phyloP scores from a whole-genome alignment of 2,329 filamentous ascomycete genomes.

The Cladosporium halotolerans region DNA sequence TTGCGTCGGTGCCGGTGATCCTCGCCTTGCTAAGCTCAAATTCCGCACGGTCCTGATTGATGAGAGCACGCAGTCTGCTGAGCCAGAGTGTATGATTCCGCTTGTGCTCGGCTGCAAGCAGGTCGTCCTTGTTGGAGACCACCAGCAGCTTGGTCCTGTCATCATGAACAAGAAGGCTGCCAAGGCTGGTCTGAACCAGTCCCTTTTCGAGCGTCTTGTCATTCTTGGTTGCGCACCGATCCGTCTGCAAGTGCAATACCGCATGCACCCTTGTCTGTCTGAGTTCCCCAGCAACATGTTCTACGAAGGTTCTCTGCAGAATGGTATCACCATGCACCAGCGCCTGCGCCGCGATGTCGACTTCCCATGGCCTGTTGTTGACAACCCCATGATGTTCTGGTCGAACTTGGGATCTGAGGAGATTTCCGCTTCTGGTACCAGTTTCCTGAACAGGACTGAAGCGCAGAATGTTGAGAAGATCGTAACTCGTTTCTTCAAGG shows the following conservation, averaged over 20 bases:
- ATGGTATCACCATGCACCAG: conserved; percentile 85
- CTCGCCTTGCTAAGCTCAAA: conserved; percentile 91
- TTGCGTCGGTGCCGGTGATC: conserved; percentile 94
- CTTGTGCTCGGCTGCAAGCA: conserved; percentile 96
- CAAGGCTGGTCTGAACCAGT: conserved; percentile 95
- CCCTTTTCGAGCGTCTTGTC: conserved; percentile 93
- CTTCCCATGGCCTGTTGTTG: conserved; percentile 92
- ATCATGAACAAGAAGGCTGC: conserved; percentile 99
- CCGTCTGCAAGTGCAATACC: conserved; percentile 92
- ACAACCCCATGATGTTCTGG: conserved; percentile 99
- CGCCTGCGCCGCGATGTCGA: conserved; percentile 88
- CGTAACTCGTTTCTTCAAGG: conserved; percentile 97
- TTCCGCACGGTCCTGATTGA: conserved; percentile 97
- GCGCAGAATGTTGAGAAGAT: conserved; percentile 98
- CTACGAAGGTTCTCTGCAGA: conserved; percentile 94
- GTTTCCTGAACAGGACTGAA: conserved; percentile 95
- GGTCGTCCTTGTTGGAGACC: conserved; percentile 95
- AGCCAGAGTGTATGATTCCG: conserved; percentile 98
- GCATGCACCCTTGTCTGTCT: conserved; percentile 96
- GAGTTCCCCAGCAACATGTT: conserved; percentile 99
- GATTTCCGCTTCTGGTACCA: conserved; percentile 95
- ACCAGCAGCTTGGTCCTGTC: conserved; percentile 94
- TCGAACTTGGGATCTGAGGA: conserved; percentile 96
- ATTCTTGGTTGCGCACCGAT: conserved; percentile 87
- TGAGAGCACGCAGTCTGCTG: conserved; percentile 95